phyloP scores from a whole-genome alignment of 2,329 filamentous ascomycete genomes.

The Lachnellula subtilissima region DNA sequence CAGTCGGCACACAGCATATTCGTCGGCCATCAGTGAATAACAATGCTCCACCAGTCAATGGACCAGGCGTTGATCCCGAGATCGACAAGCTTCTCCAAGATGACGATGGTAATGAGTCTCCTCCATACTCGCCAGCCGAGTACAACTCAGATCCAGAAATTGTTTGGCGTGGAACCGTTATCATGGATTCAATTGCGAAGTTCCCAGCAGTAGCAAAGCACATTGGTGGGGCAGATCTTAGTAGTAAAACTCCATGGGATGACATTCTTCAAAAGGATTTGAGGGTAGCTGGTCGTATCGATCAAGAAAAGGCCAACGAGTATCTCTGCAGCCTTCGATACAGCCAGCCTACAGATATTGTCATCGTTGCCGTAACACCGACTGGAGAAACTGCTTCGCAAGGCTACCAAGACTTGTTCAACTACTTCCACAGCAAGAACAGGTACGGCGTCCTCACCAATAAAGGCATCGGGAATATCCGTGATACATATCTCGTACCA shows the following conservation, averaged over 20 bases:
- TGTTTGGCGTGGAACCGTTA: slow-evolving; percentile 71
- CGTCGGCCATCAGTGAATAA: slow-evolving; percentile 42
- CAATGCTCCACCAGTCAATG: slow-evolving; percentile 37
- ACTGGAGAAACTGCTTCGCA: slow-evolving; percentile 55
- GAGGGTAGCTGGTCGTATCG: slow-evolving; percentile 73
- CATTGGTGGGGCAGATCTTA: slow-evolving; percentile 78
- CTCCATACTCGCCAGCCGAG: slow-evolving; percentile 78
- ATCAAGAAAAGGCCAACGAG: slow-evolving; percentile 76
- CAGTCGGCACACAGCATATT: slow-evolving; percentile 45
- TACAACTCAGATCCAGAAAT: slow-evolving; percentile 64
- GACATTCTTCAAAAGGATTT: slow-evolving; percentile 68
- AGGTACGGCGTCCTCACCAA: slow-evolving; percentile 85
- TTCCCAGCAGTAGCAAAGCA: slow-evolving; percentile 76
- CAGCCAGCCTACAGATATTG: slow-evolving; percentile 75
- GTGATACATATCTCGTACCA: slow-evolving; percentile 88
- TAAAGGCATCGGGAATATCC: slow-evolving; percentile 67
- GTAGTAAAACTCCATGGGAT: slow-evolving; percentile 60
- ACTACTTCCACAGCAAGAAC: slow-evolving; percentile 78
- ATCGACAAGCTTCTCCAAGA: slow-evolving; percentile 85
- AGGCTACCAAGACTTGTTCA: slow-evolving; percentile 71
- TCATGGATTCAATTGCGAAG: slow-evolving; percentile 72
- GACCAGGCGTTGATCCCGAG: slow-evolving; percentile 73
- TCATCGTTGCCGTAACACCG: slow-evolving; percentile 68
- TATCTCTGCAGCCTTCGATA: slow-evolving; percentile 86
- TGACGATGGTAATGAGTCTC: slow-evolving; percentile 72